Percentiles rank a stretch among this genome's conserved stretches.
Conservation (phyloP, 345 rosid species). For the Pistacia vera region DNA sequence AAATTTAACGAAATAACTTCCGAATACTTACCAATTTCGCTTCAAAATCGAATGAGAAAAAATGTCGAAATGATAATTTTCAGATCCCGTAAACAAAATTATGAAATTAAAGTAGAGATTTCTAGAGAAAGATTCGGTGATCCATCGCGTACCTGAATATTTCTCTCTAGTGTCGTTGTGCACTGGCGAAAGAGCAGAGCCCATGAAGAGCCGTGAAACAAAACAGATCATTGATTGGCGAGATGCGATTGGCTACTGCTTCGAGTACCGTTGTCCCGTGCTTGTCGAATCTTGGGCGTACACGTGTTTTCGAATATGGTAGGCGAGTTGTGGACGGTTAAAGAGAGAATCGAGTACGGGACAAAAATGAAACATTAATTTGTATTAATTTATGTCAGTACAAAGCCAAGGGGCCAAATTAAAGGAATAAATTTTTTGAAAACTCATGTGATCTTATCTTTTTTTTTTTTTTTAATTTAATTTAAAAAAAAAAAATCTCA, state of each 20-base stretch:
- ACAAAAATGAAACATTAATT: background rate
- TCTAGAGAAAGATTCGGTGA: background rate
- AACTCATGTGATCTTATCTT: no score
- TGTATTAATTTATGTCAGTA: background rate
- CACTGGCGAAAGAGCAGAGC: background rate
- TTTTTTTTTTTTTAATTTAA: no score
- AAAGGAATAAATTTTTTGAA: no score
- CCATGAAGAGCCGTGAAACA: background rate
- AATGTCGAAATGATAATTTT: no score
- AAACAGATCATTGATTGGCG: slow-evolving; percentile 2
- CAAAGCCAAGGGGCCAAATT: background rate
- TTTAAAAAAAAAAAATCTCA: no score
- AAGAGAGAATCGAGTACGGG: background rate
- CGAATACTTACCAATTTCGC: background rate
- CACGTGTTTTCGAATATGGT: background rate
- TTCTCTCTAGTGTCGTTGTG: background rate
- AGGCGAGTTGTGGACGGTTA: background rate
- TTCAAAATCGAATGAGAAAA: background rate
- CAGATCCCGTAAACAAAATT: background rate
- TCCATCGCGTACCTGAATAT: slow-evolving; percentile 13
- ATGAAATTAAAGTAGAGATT: background rate
- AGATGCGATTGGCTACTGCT: background rate
- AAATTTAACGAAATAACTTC: background rate
- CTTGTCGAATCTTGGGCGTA: background rate
- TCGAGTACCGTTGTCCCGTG: background rate